Evolutionary conservation across 2,329 filamentous ascomycete genomes (phyloP), one percentile per base, ranked within the genome.

Genomic region (Colletotrichum simmondsii): DNA sequence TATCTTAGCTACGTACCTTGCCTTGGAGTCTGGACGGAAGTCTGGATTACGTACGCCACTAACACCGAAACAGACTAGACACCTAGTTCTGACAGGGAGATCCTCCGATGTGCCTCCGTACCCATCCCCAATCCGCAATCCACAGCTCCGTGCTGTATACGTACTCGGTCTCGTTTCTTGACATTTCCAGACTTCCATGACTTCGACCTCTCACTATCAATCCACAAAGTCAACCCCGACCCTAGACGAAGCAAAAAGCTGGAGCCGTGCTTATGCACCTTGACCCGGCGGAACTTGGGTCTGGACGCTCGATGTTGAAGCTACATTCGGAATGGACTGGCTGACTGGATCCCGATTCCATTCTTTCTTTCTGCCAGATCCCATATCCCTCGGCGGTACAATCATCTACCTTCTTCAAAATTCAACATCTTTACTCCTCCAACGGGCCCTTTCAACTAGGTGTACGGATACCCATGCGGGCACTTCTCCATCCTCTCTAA

Each of bases 51-150:
- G 68, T 71, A 57, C 22, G 30, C 0, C 10, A 1, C 69, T 61
- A 72, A 60, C 26, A 53, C 46, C 6, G 8, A 19, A n/a, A 5
- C 4, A 12, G 66, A n/a, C 12, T 69, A 64, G 58, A 8, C 16
- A 28, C 10, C 11, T 6, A 2, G 7, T 14, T n/a, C 37, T 30
- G 26, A 28, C 63, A 54, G 65, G 65, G 65, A 61, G 59, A 60
- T 69, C 65, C 59, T 69, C 70, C 65, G 65, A 64, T 69, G 66
- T 61, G 64, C 60, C 54, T 70, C 66, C 70, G 70, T 61, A 56
- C 37, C 4, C 52, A 54, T 65, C 32, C 32, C 32, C 32, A 35
- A 35, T 35, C 32, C 32, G 32, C 32, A 12, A 35, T 35, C 53
- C 65, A 64, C 65, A 69, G 14, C 58, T 46, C 24, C 53, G 19